A percentile compares a stretch with the other conserved stretches of the same genome.
phyloP scores from a whole-genome alignment of 1,139 yeast species.

The Kluyveromyces marxianus region DNA sequence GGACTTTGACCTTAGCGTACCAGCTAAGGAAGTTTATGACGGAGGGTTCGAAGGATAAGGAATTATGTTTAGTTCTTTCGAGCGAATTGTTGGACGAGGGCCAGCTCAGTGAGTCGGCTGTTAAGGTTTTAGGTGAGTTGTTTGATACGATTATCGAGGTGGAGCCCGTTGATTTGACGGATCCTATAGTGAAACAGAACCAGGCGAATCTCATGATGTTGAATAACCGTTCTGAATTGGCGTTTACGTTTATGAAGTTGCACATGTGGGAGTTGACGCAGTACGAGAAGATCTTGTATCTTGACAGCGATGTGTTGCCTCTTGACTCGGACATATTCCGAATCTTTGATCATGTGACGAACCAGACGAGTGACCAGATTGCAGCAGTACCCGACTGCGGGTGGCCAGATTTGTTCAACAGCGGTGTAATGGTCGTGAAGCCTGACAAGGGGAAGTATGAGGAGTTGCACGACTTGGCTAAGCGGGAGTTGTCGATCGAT shows the following conservation, averaged over 20 bases:
- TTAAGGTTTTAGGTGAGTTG: slow-evolving; percentile 13
- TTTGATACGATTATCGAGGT: slow-evolving; percentile 31
- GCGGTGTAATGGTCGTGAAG: slow-evolving; percentile 68
- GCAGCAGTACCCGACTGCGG: slow-evolving; percentile 89
- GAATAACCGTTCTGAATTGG: slow-evolving; percentile 62
- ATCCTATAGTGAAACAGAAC: slow-evolving; percentile 15
- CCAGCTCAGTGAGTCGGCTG: slow-evolving; percentile 16
- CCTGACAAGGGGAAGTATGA: slow-evolving; percentile 47
- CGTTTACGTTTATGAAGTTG: slow-evolving; percentile 63
- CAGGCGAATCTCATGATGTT: slow-evolving; percentile 38
- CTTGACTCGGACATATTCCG: slow-evolving; percentile 28
- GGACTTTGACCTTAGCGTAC: slow-evolving; percentile 58
- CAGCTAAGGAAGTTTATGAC: slow-evolving; percentile 17
- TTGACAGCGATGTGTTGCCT: slow-evolving; percentile 82
- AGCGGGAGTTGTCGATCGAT: slow-evolving; percentile 53
- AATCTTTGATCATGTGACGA: slow-evolving; percentile 15
- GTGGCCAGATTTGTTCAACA: slow-evolving; percentile 92
- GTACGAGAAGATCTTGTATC: slow-evolving; percentile 57
- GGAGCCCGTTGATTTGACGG: slow-evolving; percentile 7
- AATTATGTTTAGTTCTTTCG: slow-evolving; percentile 7
- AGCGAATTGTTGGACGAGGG: slow-evolving; percentile 18
- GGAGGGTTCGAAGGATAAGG: slow-evolving; percentile 3
- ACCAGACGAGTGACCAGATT: slow-evolving; percentile 32
- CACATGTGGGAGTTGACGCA: slow-evolving; percentile 60
- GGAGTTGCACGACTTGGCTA: slow-evolving; percentile 37